These are phyloP conservation scores for Colletotrichum somersetense DNA, from an alignment of 2,329 filamentous ascomycete genomes.

Conservation along the genomic window DNA sequence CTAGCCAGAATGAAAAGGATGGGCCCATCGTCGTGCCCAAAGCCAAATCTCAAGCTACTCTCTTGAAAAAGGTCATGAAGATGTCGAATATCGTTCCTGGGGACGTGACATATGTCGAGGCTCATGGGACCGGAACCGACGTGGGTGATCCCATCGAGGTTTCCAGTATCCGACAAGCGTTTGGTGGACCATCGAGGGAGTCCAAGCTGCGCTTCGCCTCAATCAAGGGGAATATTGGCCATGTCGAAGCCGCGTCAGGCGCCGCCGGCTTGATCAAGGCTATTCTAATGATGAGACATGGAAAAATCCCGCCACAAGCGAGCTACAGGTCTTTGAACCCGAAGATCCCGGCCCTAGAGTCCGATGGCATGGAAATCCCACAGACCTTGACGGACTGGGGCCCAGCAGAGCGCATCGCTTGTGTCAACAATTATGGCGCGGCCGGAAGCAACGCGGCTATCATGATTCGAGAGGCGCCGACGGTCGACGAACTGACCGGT, in stretches of 20 bases:
- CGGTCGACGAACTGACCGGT: neutral
- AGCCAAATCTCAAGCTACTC: conserved; percentile 44
- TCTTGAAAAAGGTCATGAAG: conserved; percentile 67
- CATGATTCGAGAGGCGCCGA: conserved; percentile 48
- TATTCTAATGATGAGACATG: conserved; percentile 46
- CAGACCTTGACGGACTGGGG: neutral
- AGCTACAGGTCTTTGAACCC: conserved; percentile 48
- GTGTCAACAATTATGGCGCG: conserved; percentile 55
- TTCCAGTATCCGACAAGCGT: conserved; percentile 56
- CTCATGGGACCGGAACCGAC: conserved; percentile 62
- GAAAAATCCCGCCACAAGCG: conserved; percentile 44
- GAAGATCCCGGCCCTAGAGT: neutral
- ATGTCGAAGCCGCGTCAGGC: conserved; percentile 43
- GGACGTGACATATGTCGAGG: conserved; percentile 48
- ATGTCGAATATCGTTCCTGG: neutral
- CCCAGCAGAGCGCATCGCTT: conserved; percentile 40
- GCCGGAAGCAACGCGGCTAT: conserved; percentile 46
- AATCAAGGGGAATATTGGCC: conserved; percentile 58
- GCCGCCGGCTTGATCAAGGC: conserved; percentile 46
- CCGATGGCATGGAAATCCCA: conserved; percentile 2
- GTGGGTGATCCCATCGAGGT: conserved; percentile 57
- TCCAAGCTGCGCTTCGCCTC: conserved; percentile 51
- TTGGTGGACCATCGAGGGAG: neutral
- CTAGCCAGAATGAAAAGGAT: conserved; percentile 56
- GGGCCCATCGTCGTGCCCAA: conserved; percentile 42